Conservation (phyloP, 2,329 filamentous ascomycete species). For the Pestalotiopsis sp. region DNA sequence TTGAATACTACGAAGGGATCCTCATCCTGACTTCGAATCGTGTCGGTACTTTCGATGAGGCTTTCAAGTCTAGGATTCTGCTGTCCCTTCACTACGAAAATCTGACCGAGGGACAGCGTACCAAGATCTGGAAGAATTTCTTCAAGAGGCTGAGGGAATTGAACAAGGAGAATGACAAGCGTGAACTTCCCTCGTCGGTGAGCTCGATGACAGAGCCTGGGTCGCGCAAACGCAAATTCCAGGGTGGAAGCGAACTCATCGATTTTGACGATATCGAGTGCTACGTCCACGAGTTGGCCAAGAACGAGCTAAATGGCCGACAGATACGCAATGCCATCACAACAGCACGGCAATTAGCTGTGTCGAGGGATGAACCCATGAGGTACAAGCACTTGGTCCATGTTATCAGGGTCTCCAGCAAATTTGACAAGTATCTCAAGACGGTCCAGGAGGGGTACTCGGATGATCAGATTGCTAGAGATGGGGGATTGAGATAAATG, state of each 20-base stretch:
- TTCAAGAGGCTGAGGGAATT: conserved; percentile 4
- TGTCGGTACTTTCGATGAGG: conserved; percentile 24
- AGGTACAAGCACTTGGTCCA: conserved; percentile 20
- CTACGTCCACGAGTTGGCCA: conserved; percentile 26
- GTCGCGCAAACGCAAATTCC: conserved; percentile 19
- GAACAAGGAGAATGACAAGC: conserved; percentile 8
- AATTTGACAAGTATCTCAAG: neutral
- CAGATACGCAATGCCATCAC: conserved; percentile 40
- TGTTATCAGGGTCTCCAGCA: neutral
- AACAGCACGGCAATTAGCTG: conserved; percentile 21
- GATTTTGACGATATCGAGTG: neutral
- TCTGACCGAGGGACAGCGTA: conserved; percentile 15
- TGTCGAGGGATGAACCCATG: conserved; percentile 1
- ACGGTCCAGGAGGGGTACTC: neutral
- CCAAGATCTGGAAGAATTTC: conserved; percentile 21
- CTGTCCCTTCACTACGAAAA: conserved; percentile 21
- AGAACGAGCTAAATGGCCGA: conserved; percentile 37
- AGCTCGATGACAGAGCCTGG: conserved; percentile 10
- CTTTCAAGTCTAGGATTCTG: conserved; percentile 23
- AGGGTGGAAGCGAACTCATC: neutral
- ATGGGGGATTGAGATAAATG: neutral
- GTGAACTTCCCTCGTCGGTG: conserved; percentile 15
- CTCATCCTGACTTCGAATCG: conserved; percentile 43
- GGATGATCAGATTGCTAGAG: neutral
- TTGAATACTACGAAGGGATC: conserved; percentile 45